These are phyloP conservation scores for Penicillium thymicola DNA, from an alignment of 2,329 filamentous ascomycete species.

Conservation along the genomic window DNA sequence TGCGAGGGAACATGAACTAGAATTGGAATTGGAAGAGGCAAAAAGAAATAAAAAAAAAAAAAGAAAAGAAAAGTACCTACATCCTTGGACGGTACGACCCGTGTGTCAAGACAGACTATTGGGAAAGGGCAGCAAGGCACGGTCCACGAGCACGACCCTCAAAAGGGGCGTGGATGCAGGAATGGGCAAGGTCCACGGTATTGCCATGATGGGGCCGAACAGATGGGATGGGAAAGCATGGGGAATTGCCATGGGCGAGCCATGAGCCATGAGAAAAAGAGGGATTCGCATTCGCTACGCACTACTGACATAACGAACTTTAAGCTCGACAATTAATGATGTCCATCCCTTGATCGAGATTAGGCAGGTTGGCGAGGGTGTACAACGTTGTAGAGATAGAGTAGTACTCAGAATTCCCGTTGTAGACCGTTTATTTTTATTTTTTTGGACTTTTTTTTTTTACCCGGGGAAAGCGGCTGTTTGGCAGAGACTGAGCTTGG, in stretches of 20 bases:
- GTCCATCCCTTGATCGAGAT: conserved; percentile 15
- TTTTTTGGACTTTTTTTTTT: not conserved
- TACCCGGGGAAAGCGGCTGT: not conserved
- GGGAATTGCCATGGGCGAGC: conserved; percentile 1
- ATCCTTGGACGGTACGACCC: not conserved
- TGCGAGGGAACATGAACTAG: not conserved
- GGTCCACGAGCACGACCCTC: not conserved
- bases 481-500: not conserved
- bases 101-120: conserved; percentile 4
- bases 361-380: not conserved
- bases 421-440: not conserved
- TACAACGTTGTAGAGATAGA: conserved; percentile 3
- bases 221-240: not conserved
- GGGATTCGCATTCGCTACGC: not conserved
- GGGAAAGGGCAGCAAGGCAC: conserved; percentile 10
- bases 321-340: not conserved
- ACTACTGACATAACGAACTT: conserved; percentile 17
- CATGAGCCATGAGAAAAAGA: not conserved
- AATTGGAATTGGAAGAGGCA: not conserved
- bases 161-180: conserved; percentile 1
- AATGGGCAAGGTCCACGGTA: conserved; percentile 2
- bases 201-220: not conserved
- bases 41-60: not conserved
- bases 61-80: not conserved
- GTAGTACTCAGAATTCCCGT: conserved; percentile 7